Evolutionary conservation across 1,284 basidiomycete species (phyloP), one percentile per base, ranked within the genome.

Genomic region (Moesziomyces parantarcticus): DNA sequence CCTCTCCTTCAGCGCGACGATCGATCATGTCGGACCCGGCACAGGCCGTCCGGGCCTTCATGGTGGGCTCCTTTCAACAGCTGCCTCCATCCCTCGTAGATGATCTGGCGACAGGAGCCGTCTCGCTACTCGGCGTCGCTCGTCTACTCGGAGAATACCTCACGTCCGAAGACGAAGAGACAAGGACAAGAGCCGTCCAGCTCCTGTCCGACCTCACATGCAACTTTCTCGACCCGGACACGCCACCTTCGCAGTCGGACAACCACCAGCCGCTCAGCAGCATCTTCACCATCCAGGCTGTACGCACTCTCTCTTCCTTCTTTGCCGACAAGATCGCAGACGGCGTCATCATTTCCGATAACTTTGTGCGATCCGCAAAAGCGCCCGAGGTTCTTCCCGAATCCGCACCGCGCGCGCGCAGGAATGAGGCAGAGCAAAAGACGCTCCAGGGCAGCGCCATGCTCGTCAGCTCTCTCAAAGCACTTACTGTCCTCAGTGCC

Each of bases 301-400:
- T 45, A 14, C 70, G 90, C 65, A 93, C 94, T 5, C 87, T 99
- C 53, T 88, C 90, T 0, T 85, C 87, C 5, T 99, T 98, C 86
- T 96, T 91, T 81, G 88, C 89, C 70, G 90, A 89, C 56, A 97
- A 97, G 85, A 85, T 97, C 43, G 91, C 93, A 65, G 92, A 97
- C 81, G 88, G 89, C 18, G 91, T 93, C 47, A 49, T 61, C 42
- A 64, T 83, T 26, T 77, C 78, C 16, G 74, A 76, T 26, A 72
- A 65, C 51, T 67, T 76, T 42, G 56, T 66, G 14, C 54, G 69
- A 0, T 65, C 59, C 1, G 41, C 53, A 20, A 79, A 80, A 32
- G 68, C 75, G 22, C 70, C 68, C n/a, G 58, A 76, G 47, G 50
- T 66, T 8, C 62, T 82, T 11, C 75, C 80, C 0, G 80, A 75